Evolutionary conservation across 2,329 filamentous ascomycete genomes (phyloP).

Genomic region (Neonectria sp.): DNA sequence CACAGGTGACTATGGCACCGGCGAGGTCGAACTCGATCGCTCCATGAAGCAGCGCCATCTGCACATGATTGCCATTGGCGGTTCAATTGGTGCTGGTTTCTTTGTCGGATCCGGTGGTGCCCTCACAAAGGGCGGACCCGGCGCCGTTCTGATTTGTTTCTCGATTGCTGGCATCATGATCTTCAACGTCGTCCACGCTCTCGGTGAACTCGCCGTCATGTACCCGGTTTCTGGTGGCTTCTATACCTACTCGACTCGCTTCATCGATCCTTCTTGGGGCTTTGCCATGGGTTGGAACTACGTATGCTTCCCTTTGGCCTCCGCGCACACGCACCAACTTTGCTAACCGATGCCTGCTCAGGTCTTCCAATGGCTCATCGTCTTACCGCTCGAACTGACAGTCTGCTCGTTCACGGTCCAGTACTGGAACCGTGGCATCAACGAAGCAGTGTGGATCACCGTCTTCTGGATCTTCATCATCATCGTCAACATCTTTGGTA

Average conservation of each 20-base stretch:
- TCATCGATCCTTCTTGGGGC: slow-evolving; percentile 74
- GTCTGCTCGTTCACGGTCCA: slow-evolving; percentile 66
- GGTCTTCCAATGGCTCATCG: slow-evolving; percentile 66
- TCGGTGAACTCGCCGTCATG: slow-evolving; percentile 74
- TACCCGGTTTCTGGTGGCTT: slow-evolving; percentile 75
- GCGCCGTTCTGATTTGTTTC: slow-evolving; percentile 65
- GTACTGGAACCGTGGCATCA: slow-evolving; percentile 66
- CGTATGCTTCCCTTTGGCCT: slow-evolving; percentile 13
- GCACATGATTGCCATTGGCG: slow-evolving; percentile 75
- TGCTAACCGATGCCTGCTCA: slow-evolving; percentile 15
- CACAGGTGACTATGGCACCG: slow-evolving; percentile 46
- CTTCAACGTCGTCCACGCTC: slow-evolving; percentile 73
- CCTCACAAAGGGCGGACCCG: slow-evolving; percentile 66
- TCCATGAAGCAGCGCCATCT: slow-evolving; percentile 71
- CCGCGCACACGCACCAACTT: not conserved
- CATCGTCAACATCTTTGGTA: slow-evolving; percentile 69
- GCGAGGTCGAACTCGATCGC: slow-evolving; percentile 56
- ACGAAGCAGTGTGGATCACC: slow-evolving; percentile 66
- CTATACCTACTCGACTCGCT: slow-evolving; percentile 73
- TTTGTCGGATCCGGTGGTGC: slow-evolving; percentile 73
- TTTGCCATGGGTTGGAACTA: slow-evolving; percentile 66
- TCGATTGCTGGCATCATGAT: slow-evolving; percentile 72
- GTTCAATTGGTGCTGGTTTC: slow-evolving; percentile 74
- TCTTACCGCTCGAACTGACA: slow-evolving; percentile 66
- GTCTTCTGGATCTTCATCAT: slow-evolving; percentile 67